Evolutionary conservation across 179 eudicot species (phyloP).

Genomic region (Corrigiola litoralis): DNA sequence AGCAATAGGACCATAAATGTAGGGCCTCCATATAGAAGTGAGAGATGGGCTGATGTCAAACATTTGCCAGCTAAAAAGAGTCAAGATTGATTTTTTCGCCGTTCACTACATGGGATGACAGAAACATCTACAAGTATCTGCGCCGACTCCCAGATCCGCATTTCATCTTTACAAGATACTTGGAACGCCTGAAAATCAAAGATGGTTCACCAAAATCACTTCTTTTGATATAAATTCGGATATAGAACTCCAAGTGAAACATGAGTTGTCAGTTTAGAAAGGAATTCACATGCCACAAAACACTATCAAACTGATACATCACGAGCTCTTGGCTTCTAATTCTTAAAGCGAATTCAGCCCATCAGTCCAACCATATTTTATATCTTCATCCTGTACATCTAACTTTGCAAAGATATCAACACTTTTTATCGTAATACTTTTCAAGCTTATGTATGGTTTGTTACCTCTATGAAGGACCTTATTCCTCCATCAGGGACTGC

Average conservation of each 20-base stretch:
- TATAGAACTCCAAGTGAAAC: neutral
- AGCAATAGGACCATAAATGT: neutral
- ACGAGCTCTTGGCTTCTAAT: too few relatives aligned
- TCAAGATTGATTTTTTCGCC: neutral
- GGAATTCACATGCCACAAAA: neutral
- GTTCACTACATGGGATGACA: neutral
- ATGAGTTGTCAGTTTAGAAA: neutral
- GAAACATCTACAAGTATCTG: neutral
- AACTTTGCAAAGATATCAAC: neutral
- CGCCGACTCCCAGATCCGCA: neutral
- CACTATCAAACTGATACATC: neutral
- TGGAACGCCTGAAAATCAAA: neutral
- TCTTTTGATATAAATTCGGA: neutral
- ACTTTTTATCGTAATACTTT: neutral
- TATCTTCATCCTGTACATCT: neutral
- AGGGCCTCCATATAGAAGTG: constrained; percentile 12
- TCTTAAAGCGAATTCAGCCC: neutral
- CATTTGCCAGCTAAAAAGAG: neutral
- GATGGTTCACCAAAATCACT: neutral
- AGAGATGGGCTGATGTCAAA: neutral
- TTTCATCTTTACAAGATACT: neutral
- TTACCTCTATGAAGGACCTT: neutral
- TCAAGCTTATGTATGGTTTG: neutral
- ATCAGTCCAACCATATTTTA: neutral
- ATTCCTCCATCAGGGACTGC: neutral